Conservation (phyloP, 306 rosid genomes). For the Adenanthera pavonina region DNA sequence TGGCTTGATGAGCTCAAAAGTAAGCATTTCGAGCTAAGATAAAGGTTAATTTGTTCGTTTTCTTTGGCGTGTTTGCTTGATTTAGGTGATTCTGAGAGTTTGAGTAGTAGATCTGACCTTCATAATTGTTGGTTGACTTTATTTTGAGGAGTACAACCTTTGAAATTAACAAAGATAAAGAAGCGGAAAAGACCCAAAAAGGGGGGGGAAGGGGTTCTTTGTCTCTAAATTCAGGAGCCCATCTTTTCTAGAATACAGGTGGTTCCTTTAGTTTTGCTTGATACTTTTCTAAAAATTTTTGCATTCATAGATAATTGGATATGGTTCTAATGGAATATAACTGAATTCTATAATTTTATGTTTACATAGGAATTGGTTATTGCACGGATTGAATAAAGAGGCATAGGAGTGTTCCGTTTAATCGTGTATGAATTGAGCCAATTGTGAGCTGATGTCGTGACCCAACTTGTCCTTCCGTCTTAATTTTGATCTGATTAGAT, state of each 20-base stretch:
- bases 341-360: neutral
- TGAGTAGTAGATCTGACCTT: slow-evolving; percentile 39
- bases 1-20: slow-evolving; percentile 98
- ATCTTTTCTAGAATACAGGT: neutral
- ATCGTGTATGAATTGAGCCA: neutral
- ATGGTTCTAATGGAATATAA: neutral
- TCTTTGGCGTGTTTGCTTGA: neutral
- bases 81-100: slow-evolving; percentile 8
- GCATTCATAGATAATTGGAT: neutral
- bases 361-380: neutral
- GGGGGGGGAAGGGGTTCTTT: neutral
- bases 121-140: slow-evolving; percentile 19
- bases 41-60: neutral
- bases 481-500: neutral
- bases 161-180: neutral
- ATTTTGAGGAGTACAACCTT: slow-evolving; percentile 4
- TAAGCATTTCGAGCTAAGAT: slow-evolving; percentile 33
- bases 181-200: neutral
- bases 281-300: neutral
- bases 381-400: neutral
- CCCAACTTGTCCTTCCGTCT: neutral
- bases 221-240: neutral
- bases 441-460: neutral
- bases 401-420: neutral
- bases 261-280: neutral